A percentile compares a stretch with the other conserved stretches of the same genome.
phyloP scores from a whole-genome alignment of 805 yeast species.

The Barnettozyma vustinii region DNA sequence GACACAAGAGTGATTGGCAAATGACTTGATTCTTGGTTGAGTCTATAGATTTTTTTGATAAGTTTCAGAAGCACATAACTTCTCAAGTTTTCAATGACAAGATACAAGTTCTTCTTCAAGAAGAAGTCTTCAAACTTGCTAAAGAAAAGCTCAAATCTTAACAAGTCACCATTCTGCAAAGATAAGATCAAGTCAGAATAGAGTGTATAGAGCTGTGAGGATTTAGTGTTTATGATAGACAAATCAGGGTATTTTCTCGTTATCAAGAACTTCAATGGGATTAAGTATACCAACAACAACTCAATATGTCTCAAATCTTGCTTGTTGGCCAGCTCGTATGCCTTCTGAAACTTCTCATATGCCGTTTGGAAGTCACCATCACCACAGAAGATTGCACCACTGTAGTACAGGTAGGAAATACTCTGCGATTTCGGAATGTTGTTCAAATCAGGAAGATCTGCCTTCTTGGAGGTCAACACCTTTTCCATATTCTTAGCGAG shows the following conservation, averaged over 20 bases:
- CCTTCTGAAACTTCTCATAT: constrained; percentile 44
- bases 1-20: constrained; percentile 36
- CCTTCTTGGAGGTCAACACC: constrained; percentile 52
- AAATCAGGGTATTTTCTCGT: constrained; percentile 43
- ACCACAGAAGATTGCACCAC: constrained; percentile 61
- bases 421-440: constrained; percentile 45
- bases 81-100: constrained; percentile 49
- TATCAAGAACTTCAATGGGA: constrained; percentile 57
- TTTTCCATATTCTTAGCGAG: constrained; percentile 70
- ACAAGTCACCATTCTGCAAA: constrained; percentile 49
- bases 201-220: constrained; percentile 40
- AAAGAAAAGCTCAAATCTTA: constrained; percentile 42
- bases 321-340: constrained; percentile 26
- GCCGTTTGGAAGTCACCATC: constrained; percentile 54
- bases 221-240: constrained; percentile 30
- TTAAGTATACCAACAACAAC: constrained; percentile 47
- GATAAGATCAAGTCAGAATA: constrained; percentile 26
- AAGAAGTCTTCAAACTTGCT: constrained; percentile 42
- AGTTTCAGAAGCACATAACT: constrained; percentile 46
- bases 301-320: constrained; percentile 22
- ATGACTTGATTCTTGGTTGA: constrained; percentile 26
- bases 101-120: constrained; percentile 54
- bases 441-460: constrained; percentile 46
- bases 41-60: constrained; percentile 33
- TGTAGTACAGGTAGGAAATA: constrained; percentile 61